Percentiles rank a stretch among this genome's conserved stretches.
Evolutionary conservation across 768 basidiomycete species (phyloP).

Genomic region (Cytidiella melzeri): DNA sequence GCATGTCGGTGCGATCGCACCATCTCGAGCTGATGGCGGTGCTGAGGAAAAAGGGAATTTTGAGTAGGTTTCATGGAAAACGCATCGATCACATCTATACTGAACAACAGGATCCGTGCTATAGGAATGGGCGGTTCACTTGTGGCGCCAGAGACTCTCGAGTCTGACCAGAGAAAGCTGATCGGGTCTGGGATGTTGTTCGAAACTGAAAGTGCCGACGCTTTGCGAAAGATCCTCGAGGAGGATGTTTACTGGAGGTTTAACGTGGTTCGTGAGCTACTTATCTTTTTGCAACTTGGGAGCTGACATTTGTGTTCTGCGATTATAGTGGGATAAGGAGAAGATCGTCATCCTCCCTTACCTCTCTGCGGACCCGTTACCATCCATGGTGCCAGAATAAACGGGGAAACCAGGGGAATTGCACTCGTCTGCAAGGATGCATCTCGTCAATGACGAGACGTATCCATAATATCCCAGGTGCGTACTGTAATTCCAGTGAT

Average conservation of each 20-base stretch:
- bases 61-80: constrained; percentile 25
- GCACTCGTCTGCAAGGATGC: too few relatives aligned
- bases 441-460: too few relatives aligned
- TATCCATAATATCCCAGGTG: too few relatives aligned
- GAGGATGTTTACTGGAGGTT: constrained; percentile 37
- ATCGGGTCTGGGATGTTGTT: constrained; percentile 54
- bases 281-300: neutral
- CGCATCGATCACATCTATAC: neutral
- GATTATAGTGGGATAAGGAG: constrained; percentile 50
- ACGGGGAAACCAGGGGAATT: too few relatives aligned
- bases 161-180: constrained; percentile 46
- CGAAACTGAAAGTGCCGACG: constrained; percentile 48
- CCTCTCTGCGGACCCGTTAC: constrained; percentile 28
- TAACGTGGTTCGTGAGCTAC: constrained; percentile 35
- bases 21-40: constrained; percentile 17
- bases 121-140: constrained; percentile 45
- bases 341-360: constrained; percentile 45
- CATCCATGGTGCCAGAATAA: neutral
- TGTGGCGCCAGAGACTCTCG: constrained; percentile 51
- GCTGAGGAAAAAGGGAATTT: constrained; percentile 2
- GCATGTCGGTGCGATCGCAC: constrained; percentile 20
- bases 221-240: constrained; percentile 33
- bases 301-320: neutral
- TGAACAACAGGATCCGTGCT: too few relatives aligned
- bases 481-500: too few relatives aligned